A percentile compares a stretch with the other conserved stretches of the same genome.
These are phyloP conservation scores for Eimeria praecox DNA, from an alignment of 169 alveolate genomes.

Conservation along the genomic window DNA sequence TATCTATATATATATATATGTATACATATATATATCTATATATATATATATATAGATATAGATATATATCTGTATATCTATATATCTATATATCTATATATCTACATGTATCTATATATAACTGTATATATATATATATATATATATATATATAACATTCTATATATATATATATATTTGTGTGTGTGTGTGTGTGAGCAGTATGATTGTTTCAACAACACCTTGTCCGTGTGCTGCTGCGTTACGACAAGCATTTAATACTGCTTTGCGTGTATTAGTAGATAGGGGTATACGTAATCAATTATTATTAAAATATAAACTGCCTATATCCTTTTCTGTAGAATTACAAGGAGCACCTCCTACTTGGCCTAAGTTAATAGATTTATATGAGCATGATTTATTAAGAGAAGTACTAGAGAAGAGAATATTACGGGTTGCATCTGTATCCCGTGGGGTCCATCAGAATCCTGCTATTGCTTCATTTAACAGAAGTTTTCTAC, in stretches of 20 bases:
- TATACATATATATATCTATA: neutral
- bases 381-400: neutral
- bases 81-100: neutral
- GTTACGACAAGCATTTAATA: slow-evolving; percentile 34
- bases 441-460: neutral
- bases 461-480: slow-evolving; percentile 17
- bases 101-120: neutral
- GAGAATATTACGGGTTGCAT: slow-evolving; percentile 25
- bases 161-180: neutral
- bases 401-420: slow-evolving; percentile 31
- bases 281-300: slow-evolving; percentile 34
- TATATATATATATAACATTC: neutral
- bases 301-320: slow-evolving; percentile 9
- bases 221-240: slow-evolving; percentile 56
- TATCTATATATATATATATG: neutral
- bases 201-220: slow-evolving; percentile 22
- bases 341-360: slow-evolving; percentile 44
- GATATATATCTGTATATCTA: neutral
- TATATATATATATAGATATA: neutral
- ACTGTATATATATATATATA: neutral
- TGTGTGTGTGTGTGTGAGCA: neutral
- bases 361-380: slow-evolving; percentile 34
- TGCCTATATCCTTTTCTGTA: slow-evolving; percentile 42
- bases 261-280: slow-evolving; percentile 36
- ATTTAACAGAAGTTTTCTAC: slow-evolving; percentile 15